Base-by-base conservation (phyloP, 1,284 basidiomycete species). In the Moniliella sp. region DNA sequence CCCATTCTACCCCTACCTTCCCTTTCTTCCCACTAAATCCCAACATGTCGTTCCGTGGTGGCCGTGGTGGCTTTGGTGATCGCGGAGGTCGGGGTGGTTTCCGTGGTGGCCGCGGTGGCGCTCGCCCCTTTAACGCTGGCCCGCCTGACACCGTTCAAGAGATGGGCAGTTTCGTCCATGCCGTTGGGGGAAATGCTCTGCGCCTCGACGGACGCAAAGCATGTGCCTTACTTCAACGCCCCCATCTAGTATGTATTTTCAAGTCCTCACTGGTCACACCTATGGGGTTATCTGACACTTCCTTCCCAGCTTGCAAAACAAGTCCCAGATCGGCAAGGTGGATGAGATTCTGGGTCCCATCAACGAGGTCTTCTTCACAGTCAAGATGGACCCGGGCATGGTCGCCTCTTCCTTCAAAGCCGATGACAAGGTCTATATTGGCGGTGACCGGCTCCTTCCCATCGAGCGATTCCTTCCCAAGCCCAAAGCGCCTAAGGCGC, bases 171-270 rank as follows among this genome's bases (percentile, higher is more conserved):
- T 57, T 59, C 36, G 35, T 51, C 28, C 56, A 97, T 61, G 79
- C 86, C 13, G 86, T 93, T 30, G 91, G 81, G 82, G 42, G 88
- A 99, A 62, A 94, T 99, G 88, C 68, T 97, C 35, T 99, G 91
- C 64, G 68, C 75, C 7, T 82, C 83, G 8, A 66, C 74, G 21
- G 72, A 83, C 60, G 66, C 41, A 5, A 39, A 49, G 37, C 50
- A 63, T 49, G 63, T 99, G 10, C 91, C 91, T 0, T 91, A 91
- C 66, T 99, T 99, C 69, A 99, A 99, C 63, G 88, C 91, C 0
- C 88, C 91, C 33, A 91, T 99, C 61, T 99, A 93, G 48, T 56
- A 41, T 27, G 52, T 46, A 7, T 3, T 11, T 27, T n/a, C 10
- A 9, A 19, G 13, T 12, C n/a, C 31, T 10, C 18, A n/a, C 25